phyloP scores from a whole-genome alignment of 2,329 filamentous ascomycete species.

The Neocucurbitaria cava region DNA sequence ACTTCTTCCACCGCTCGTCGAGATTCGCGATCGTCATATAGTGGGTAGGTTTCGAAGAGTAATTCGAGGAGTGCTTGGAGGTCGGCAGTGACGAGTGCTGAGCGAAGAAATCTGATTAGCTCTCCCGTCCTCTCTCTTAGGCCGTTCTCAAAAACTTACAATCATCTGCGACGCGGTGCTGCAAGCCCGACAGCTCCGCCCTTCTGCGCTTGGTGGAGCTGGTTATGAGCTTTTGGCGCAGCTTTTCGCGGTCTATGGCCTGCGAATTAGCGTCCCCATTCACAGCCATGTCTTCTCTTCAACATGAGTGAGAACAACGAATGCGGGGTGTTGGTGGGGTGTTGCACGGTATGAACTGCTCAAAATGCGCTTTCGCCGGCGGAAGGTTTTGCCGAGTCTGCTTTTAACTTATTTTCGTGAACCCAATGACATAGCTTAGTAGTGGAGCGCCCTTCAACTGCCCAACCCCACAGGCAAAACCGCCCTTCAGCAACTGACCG shows the following conservation, averaged over 20 bases:
- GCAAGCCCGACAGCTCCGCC: constrained; percentile 53
- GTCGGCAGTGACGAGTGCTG: constrained; percentile 51
- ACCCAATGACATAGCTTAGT: constrained; percentile 27
- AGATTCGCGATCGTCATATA: constrained; percentile 86
- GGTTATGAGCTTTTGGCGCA: constrained; percentile 53
- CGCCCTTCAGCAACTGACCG: constrained; percentile 5
- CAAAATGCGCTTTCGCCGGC: constrained; percentile 21
- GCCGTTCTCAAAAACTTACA: constrained; percentile 43
- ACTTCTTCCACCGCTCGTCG: constrained; percentile 84
- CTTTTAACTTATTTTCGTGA: background rate
- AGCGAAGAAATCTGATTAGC: constrained; percentile 18
- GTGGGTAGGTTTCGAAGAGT: constrained; percentile 85
- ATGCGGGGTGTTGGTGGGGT: constrained; percentile 38
- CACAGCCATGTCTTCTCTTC: constrained; percentile 45
- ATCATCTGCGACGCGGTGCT: constrained; percentile 52
- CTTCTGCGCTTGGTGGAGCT: constrained; percentile 58
- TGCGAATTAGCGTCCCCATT: constrained; percentile 43
- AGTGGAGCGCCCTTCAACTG: constrained; percentile 21
- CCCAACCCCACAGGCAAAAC: background rate
- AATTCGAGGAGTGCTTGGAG: constrained; percentile 68
- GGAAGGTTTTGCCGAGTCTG: constrained; percentile 33
- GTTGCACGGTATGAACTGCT: constrained; percentile 31
- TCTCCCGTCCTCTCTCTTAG: background rate
- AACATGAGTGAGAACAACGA: constrained; percentile 31
- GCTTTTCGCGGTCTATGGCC: constrained; percentile 41